Percentiles rank a stretch among this genome's conserved stretches.
phyloP scores from a whole-genome alignment of 2,329 filamentous ascomycete species.

The Colletotrichum sp. region DNA sequence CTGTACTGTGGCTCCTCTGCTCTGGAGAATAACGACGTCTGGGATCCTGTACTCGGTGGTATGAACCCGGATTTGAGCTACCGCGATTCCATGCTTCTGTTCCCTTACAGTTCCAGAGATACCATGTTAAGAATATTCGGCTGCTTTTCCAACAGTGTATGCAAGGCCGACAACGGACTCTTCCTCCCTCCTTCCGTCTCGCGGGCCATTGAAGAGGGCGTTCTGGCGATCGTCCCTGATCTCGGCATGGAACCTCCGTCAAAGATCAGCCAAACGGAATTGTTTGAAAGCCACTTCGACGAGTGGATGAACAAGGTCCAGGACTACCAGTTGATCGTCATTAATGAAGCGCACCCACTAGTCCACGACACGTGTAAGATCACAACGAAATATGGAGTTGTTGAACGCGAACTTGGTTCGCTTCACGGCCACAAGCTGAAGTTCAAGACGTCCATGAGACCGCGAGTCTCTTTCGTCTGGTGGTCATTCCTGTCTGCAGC shows the following conservation, averaged over 20 bases:
- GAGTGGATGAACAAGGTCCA: background rate
- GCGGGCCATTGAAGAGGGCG: background rate
- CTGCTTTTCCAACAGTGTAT: background rate
- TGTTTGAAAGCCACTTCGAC: background rate
- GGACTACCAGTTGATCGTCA: background rate
- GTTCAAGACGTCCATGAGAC: background rate
- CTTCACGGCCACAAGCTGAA: background rate
- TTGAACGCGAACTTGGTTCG: background rate
- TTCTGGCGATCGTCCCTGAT: background rate
- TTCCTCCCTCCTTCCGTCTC: background rate
- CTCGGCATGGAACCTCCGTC: background rate
- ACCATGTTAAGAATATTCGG: background rate
- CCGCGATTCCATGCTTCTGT: background rate
- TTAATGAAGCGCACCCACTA: background rate
- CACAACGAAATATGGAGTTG: background rate
- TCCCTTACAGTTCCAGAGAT: background rate
- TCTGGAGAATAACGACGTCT: background rate
- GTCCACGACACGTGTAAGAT: background rate
- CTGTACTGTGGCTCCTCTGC: background rate
- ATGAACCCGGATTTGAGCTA: background rate
- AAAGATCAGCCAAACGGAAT: background rate
- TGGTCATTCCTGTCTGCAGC: background rate
- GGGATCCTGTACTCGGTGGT: background rate
- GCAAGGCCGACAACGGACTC: background rate
- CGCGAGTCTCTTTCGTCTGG: background rate